These are phyloP conservation scores for Trichosanthes truncata DNA, from an alignment of 306 rosid genomes.

Conservation along the genomic window DNA sequence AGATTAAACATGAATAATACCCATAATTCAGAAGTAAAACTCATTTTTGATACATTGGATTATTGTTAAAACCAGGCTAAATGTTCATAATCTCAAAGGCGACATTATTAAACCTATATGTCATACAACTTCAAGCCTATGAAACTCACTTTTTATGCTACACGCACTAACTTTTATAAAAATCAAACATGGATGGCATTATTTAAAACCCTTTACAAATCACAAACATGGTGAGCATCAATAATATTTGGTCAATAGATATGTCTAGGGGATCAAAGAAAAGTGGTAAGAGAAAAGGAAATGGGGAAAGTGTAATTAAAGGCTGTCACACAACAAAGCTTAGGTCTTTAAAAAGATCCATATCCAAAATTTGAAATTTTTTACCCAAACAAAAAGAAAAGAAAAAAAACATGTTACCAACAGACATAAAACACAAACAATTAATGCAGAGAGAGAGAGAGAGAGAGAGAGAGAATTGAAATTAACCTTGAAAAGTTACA, in stretches of 20 bases:
- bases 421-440: neutral
- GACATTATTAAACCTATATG: no score
- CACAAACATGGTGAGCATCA: neutral
- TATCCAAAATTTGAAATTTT: neutral
- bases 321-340: constrained; percentile 3
- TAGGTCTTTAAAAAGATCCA: neutral
- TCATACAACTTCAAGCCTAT: no score
- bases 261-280: neutral
- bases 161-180: neutral
- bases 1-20: no score
- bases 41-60: no score
- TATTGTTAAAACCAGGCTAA: no score
- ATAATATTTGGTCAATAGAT: neutral
- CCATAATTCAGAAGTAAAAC: no score
- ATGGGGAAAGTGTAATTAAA: neutral
- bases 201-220: neutral
- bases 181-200: neutral
- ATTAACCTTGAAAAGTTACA: constrained; percentile 38
- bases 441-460: neutral
- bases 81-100: no score
- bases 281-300: neutral
- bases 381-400: neutral
- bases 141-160: no score
- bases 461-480: no score
- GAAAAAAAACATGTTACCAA: neutral